phyloP scores from a whole-genome alignment of 805 yeast genomes.

The Cyberlindnera lachancei region DNA sequence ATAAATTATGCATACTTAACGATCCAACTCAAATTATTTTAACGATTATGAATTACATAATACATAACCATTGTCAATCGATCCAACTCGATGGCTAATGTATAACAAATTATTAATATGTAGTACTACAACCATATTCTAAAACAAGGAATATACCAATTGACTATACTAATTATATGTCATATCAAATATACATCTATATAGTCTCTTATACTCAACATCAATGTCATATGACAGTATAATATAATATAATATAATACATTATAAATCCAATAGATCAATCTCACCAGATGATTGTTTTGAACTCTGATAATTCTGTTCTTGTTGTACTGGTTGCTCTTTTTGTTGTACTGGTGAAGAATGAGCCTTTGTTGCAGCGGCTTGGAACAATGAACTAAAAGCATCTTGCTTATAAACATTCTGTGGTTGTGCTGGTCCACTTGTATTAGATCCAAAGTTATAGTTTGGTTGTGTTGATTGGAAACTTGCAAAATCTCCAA shows the following conservation, averaged over 20 bases:
- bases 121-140: no score
- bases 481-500: constrained; percentile 22
- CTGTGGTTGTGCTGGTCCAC: constrained; percentile 31
- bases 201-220: no score
- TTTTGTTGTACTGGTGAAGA: constrained; percentile 3
- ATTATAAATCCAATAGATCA: constrained; percentile 9
- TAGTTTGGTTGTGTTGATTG: constrained; percentile 9
- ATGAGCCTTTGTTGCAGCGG: constrained; percentile 45
- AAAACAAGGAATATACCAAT: no score
- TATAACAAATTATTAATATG: no score
- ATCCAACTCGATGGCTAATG: no score
- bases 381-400: constrained; percentile 59
- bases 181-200: no score
- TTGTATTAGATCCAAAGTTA: constrained; percentile 15
- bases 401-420: constrained; percentile 52
- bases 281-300: constrained; percentile 7
- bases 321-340: background rate
- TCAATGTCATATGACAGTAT: no score
- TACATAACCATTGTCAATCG: no score
- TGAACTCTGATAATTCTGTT: background rate
- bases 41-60: no score
- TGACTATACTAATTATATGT: background rate
- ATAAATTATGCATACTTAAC: no score
- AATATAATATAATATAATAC: background rate
- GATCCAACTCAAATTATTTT: constrained; percentile 1